phyloP scores from a whole-genome alignment of 2,329 filamentous ascomycete species.

The Trichoderma sp. region DNA sequence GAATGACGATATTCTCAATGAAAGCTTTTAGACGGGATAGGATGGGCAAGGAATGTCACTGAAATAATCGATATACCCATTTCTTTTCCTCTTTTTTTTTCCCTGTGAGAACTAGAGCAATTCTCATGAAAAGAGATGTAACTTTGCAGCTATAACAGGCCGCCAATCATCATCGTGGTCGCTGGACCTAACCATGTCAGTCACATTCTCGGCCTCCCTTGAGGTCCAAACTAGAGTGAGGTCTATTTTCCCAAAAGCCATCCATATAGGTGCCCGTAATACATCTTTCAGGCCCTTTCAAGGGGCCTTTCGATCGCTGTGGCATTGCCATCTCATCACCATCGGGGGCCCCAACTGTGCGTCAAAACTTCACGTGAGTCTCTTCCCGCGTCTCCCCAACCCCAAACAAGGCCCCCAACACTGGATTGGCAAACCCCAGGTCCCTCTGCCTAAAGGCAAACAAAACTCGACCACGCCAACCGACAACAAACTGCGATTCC shows the following conservation, averaged over 20 bases:
- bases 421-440: neutral
- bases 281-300: neutral
- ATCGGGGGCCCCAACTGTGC: neutral
- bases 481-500: neutral
- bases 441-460: neutral
- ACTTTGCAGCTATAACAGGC: neutral
- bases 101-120: neutral
- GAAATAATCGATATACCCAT: neutral
- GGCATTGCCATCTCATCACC: neutral
- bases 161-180: neutral
- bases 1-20: constrained; percentile 59
- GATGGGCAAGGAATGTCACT: neutral
- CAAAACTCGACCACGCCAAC: neutral
- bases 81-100: neutral
- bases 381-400: neutral
- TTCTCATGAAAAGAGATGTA: neutral
- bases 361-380: neutral
- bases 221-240: neutral
- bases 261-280: neutral
- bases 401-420: neutral
- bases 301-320: neutral
- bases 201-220: neutral
- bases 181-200: neutral
- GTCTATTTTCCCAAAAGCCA: neutral
- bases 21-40: constrained; percentile 50